These are phyloP conservation scores for Centella asiatica DNA, from an alignment of 129 eudicot genomes.

Conservation along the genomic window DNA sequence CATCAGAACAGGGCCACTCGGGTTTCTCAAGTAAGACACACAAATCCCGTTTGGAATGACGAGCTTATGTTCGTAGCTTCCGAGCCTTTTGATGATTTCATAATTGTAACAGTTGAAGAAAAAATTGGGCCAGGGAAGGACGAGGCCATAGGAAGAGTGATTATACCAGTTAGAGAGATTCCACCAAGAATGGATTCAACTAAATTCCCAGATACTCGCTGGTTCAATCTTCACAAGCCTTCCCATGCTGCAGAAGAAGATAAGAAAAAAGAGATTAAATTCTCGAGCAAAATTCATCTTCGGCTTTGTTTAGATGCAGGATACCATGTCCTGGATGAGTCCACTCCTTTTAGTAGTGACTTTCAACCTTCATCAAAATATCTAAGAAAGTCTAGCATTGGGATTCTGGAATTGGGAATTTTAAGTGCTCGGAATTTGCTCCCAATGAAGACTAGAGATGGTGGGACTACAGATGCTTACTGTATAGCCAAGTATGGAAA, in stretches of 20 bases:
- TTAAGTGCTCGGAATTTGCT: slow-evolving; percentile 21
- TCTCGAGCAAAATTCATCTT: slow-evolving; percentile 24
- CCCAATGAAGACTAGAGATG: slow-evolving; percentile 24
- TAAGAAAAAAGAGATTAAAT: slow-evolving; percentile 13
- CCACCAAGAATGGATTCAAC: slow-evolving; percentile 38
- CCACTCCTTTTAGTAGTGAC: slow-evolving; percentile 30
- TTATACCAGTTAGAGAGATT: slow-evolving; percentile 45
- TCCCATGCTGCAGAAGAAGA: slow-evolving; percentile 25
- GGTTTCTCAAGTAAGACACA: slow-evolving; percentile 27
- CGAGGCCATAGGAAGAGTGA: slow-evolving; percentile 46
- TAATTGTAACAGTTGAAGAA: slow-evolving; percentile 60
- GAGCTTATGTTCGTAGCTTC: slow-evolving; percentile 81
- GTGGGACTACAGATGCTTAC: slow-evolving; percentile 27
- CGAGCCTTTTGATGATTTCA: slow-evolving; percentile 77
- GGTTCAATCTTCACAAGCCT: slow-evolving; percentile 59
- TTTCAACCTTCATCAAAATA: slow-evolving; percentile 26
- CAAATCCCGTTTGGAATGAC: slow-evolving; percentile 77
- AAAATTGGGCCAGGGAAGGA: slow-evolving; percentile 58
- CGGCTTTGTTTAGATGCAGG: slow-evolving; percentile 17
- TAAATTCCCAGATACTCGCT: slow-evolving; percentile 38
- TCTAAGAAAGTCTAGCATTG: slow-evolving; percentile 23
- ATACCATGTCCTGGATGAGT: slow-evolving; percentile 32
- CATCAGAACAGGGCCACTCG: slow-evolving; percentile 51
- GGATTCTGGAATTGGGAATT: slow-evolving; percentile 25
- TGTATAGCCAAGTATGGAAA: slow-evolving; percentile 33